Percentiles rank a stretch among this genome's conserved stretches.
Evolutionary conservation across 176 grass and related monocot genomes (phyloP).

Genomic region (Thinopyrum elongatum): DNA sequence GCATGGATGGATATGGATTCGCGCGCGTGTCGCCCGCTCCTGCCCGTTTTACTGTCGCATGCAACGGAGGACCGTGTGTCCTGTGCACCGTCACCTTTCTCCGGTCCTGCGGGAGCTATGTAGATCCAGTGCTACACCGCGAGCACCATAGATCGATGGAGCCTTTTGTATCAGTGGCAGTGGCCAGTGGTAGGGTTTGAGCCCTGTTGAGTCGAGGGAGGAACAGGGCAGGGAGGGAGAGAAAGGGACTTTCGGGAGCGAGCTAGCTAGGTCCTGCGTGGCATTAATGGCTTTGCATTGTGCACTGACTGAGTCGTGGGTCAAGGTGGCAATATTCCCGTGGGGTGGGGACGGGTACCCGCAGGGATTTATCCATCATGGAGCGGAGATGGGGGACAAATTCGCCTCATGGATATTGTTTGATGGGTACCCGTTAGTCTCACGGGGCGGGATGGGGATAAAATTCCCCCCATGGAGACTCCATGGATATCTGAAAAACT

Average conservation of each 20-base stretch:
- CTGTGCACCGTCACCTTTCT: background rate
- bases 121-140: no score
- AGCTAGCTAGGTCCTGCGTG: background rate
- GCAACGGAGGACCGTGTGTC: background rate
- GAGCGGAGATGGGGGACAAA: no score
- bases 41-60: background rate
- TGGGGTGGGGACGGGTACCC: no score
- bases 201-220: background rate
- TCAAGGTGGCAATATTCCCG: no score
- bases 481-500: no score
- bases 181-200: background rate
- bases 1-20: background rate
- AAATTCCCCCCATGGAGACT: no score
- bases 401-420: no score
- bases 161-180: background rate
- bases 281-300: constrained; percentile 10
- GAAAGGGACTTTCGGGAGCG: constrained; percentile 1
- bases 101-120: background rate
- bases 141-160: background rate
- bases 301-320: background rate
- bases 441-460: no score
- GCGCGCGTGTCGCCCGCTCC: constrained; percentile 3
- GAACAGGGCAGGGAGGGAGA: background rate
- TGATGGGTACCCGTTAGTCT: no score
- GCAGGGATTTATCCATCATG: no score